Evolutionary conservation across 177 flowering plant species (phyloP).

Genomic region (Vitis hybrid): DNA sequence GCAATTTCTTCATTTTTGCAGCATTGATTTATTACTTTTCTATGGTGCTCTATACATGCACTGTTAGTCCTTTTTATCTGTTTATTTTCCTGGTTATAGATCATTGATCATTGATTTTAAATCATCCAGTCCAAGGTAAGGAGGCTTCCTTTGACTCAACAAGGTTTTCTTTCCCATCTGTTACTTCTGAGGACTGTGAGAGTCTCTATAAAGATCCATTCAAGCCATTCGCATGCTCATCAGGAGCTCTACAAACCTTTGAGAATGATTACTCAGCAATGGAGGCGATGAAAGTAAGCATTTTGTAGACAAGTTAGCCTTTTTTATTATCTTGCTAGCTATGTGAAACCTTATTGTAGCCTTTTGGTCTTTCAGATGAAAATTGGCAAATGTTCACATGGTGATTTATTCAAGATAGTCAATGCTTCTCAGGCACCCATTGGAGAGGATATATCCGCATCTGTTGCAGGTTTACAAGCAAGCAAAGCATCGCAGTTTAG

Average conservation of each 20-base stretch:
- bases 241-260: slow-evolving; percentile 23
- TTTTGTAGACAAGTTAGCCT: background rate
- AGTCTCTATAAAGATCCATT: slow-evolving; percentile 21
- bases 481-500: slow-evolving; percentile 32
- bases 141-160: slow-evolving; percentile 39
- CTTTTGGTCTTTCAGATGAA: slow-evolving; percentile 34
- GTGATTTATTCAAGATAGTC: slow-evolving; percentile 7
- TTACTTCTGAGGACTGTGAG: slow-evolving; percentile 39
- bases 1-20: too few relatives aligned
- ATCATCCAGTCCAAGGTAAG: slow-evolving; percentile 46
- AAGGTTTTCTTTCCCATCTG: slow-evolving; percentile 35
- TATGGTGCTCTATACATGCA: too few relatives aligned
- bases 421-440: slow-evolving; percentile 15
- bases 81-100: too few relatives aligned
- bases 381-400: slow-evolving; percentile 17
- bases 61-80: too few relatives aligned
- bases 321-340: background rate
- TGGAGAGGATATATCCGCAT: slow-evolving; percentile 20
- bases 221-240: slow-evolving; percentile 27
- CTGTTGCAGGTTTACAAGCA: slow-evolving; percentile 14
- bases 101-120: background rate
- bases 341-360: background rate
- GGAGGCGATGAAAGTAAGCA: slow-evolving; percentile 40
- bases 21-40: too few relatives aligned
- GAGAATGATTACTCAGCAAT: slow-evolving; percentile 24